These are phyloP conservation scores for Filobasidium uniguttulatum DNA, from an alignment of 1,284 basidiomycete genomes.

Conservation along the genomic window DNA sequence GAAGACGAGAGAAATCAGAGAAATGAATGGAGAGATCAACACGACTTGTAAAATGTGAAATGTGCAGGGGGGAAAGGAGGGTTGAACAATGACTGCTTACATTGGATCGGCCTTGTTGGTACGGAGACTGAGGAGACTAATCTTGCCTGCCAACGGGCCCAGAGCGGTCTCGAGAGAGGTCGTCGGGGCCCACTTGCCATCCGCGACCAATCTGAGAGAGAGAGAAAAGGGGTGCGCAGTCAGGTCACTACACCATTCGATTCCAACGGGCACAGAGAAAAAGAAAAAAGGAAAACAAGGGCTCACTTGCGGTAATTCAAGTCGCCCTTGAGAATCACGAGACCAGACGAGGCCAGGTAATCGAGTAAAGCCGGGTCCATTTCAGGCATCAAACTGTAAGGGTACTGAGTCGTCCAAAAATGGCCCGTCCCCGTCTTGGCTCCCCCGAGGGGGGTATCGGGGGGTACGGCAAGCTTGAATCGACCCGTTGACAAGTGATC, in stretches of 20 bases:
- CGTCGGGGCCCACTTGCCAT: slow-evolving; percentile 72
- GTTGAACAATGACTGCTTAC: too few relatives aligned
- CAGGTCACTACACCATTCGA: not conserved
- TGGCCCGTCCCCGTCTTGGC: slow-evolving; percentile 35
- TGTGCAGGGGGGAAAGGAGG: too few relatives aligned
- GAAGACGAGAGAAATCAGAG: not conserved
- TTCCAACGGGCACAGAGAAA: not conserved
- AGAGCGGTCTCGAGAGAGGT: slow-evolving; percentile 67
- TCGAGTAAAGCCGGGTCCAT: slow-evolving; percentile 49
- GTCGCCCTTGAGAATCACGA: slow-evolving; percentile 95
- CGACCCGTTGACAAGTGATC: slow-evolving; percentile 52
- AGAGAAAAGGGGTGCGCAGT: not conserved
- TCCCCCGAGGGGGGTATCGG: slow-evolving; percentile 51
- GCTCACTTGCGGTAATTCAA: slow-evolving; percentile 75
- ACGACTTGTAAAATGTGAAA: too few relatives aligned
- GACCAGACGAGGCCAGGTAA: slow-evolving; percentile 49
- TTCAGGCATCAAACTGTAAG: slow-evolving; percentile 65
- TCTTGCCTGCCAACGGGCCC: slow-evolving; percentile 62
- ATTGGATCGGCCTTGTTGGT: slow-evolving; percentile 96
- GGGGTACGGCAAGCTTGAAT: slow-evolving; percentile 61
- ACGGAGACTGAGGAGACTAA: slow-evolving; percentile 69
- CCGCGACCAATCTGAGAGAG: slow-evolving; percentile 60
- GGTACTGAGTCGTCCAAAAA: slow-evolving; percentile 74
- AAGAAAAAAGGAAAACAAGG: too few relatives aligned
- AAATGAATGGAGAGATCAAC: too few relatives aligned